Conservation (phyloP, 352 stramenopile genomes). For the Phytopythium aichiense region DNA sequence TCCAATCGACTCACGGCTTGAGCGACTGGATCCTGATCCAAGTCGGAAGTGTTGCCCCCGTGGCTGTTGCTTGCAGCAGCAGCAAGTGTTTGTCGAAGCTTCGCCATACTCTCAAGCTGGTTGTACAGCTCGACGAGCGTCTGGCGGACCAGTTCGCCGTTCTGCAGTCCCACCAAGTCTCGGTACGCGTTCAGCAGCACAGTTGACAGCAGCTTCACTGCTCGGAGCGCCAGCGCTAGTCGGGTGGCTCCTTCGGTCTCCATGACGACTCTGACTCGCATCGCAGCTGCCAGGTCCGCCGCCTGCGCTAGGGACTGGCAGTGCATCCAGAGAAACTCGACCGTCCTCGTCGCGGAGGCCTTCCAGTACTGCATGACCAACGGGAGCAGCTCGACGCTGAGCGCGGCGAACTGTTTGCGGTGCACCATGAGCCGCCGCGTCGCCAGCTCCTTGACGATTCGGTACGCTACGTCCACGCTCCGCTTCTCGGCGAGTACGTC, state of each 20-base stretch:
- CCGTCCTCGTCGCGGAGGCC: constrained; percentile 21
- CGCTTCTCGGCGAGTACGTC: constrained; percentile 25
- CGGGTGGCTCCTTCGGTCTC: constrained; percentile 14
- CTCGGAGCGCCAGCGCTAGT: constrained; percentile 37
- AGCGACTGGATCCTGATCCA: constrained; percentile 6
- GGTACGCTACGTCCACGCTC: constrained; percentile 58
- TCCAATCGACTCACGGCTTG: constrained; percentile 28
- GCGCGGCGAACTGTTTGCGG: constrained; percentile 72
- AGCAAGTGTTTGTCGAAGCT: constrained; percentile 30
- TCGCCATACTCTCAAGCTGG: constrained; percentile 57
- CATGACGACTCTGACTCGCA: constrained; percentile 6
- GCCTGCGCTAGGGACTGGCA: constrained; percentile 6
- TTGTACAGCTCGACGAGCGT: constrained; percentile 71
- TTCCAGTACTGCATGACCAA: constrained; percentile 62
- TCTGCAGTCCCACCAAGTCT: constrained; percentile 49
- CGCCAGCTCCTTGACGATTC: constrained; percentile 76
- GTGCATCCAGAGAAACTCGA: constrained; percentile 26
- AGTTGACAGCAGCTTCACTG: constrained; percentile 65
- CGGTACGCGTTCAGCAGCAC: constrained; percentile 71
- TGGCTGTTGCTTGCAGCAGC: neutral
- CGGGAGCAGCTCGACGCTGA: constrained; percentile 65
- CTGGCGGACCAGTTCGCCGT: constrained; percentile 47
- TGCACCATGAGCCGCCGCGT: constrained; percentile 74
- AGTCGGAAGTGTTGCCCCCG: constrained; percentile 1
- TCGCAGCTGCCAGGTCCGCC: constrained; percentile 10